Conservation (phyloP, 2,329 filamentous ascomycete species). For the Fusarium circinatum region DNA sequence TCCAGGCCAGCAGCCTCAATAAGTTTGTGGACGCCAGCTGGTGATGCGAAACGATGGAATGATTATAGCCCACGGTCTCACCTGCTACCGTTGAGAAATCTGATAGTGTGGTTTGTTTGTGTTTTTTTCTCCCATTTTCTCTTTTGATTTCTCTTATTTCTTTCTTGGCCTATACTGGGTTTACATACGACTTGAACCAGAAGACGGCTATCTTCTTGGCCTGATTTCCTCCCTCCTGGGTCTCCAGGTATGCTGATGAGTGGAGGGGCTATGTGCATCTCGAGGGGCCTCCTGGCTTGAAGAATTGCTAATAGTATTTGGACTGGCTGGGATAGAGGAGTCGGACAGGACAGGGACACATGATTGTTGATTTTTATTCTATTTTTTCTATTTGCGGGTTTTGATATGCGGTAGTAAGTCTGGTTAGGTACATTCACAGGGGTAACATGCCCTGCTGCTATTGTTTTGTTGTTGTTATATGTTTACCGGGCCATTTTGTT, state of each 20-base stretch:
- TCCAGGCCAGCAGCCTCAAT: slow-evolving; percentile 60
- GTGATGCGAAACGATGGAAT: slow-evolving; percentile 39
- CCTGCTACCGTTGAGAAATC: slow-evolving; percentile 19
- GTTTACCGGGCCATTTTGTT: slow-evolving; percentile 14
- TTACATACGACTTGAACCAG: slow-evolving; percentile 22
- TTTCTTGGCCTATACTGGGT: slow-evolving; percentile 4
- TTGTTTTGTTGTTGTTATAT: slow-evolving; percentile 16
- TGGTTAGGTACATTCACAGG: slow-evolving; percentile 29
- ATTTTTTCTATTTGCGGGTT: not conserved
- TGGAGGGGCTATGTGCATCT: slow-evolving; percentile 52
- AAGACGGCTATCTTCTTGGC: slow-evolving; percentile 39
- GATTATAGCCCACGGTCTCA: slow-evolving; percentile 30
- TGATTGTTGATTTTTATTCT: slow-evolving; percentile 19
- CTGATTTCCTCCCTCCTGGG: slow-evolving; percentile 48
- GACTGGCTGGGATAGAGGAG: slow-evolving; percentile 54
- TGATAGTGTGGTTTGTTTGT: slow-evolving; percentile 17
- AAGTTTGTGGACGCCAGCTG: not conserved
- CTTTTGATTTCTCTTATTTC: not conserved
- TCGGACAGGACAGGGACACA: slow-evolving; percentile 42
- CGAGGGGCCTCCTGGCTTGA: slow-evolving; percentile 41
- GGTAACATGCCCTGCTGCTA: slow-evolving; percentile 28
- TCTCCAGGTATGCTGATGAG: slow-evolving; percentile 51
- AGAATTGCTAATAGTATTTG: slow-evolving; percentile 50
- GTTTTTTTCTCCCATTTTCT: slow-evolving; percentile 18
- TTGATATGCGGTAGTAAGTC: slow-evolving; percentile 12